phyloP scores from a whole-genome alignment of 352 stramenopile genomes.

The Phytophthora idaei region DNA sequence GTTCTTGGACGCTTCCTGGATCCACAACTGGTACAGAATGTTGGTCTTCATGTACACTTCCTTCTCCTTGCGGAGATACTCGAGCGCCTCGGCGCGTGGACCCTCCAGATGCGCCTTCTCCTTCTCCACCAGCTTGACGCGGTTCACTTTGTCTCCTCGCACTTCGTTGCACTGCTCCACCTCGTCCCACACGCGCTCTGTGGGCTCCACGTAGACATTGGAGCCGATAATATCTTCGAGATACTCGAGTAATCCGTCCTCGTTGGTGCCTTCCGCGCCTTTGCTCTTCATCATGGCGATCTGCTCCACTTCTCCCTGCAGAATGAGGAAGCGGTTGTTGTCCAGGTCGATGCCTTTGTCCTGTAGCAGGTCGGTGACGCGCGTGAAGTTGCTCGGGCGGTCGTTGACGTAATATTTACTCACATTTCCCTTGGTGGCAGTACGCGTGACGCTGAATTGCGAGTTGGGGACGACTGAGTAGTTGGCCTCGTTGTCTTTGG shows the following conservation, averaged over 20 bases:
- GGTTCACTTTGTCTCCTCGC: slow-evolving; percentile 95
- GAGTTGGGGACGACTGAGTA: slow-evolving; percentile 94
- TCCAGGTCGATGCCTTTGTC: slow-evolving; percentile 98
- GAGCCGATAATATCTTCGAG: slow-evolving; percentile 99
- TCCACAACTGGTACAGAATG: slow-evolving; percentile 96
- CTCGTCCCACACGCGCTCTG: slow-evolving; percentile 92
- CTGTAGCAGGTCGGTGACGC: slow-evolving; percentile 94
- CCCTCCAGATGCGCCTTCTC: slow-evolving; percentile 95
- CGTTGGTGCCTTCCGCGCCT: slow-evolving; percentile 87
- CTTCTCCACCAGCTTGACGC: slow-evolving; percentile 98
- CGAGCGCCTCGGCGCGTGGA: slow-evolving; percentile 94
- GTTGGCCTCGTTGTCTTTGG: slow-evolving; percentile 81
- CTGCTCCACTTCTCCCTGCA: slow-evolving; percentile 97
- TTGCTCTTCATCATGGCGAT: slow-evolving; percentile 99
- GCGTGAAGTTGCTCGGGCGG: slow-evolving; percentile 92
- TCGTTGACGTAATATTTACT: slow-evolving; percentile 98
- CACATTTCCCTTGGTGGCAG: slow-evolving; percentile 94
- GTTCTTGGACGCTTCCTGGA: slow-evolving; percentile 84
- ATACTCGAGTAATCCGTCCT: slow-evolving; percentile 99
- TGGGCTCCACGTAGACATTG: slow-evolving; percentile 97
- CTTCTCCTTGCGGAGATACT: slow-evolving; percentile 94
- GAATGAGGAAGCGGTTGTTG: slow-evolving; percentile 99
- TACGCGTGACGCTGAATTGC: slow-evolving; percentile 92
- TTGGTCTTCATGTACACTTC: slow-evolving; percentile 97
- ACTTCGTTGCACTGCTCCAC: slow-evolving; percentile 94